Evolutionary conservation across 305 asterid genomes (phyloP), one percentile per base, ranked within the genome.

Genomic region (Plantago rigida): DNA sequence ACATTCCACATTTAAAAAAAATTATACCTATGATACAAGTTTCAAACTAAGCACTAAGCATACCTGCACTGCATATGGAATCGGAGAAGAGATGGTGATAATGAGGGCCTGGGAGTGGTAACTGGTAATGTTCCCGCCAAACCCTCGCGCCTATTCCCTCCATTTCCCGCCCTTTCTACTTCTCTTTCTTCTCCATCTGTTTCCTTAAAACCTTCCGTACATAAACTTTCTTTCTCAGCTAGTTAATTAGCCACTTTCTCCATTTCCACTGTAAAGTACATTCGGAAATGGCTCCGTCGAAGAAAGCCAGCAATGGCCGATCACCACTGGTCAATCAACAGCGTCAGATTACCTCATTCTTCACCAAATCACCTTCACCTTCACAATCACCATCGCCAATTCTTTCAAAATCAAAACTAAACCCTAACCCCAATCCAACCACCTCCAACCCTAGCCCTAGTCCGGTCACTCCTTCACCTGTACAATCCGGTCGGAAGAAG

Each of bases 271-370:
- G 28, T 22, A 22, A 14, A 56, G 3, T 41, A 41, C 46, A 41
- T 7, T 41, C 13, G 46, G 46, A 49, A 49, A 83, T 83, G 92
- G 79, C 79, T 22, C 50, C 96, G 49, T 65, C 81, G 60, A 85
- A 84, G 26, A 83, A 79, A 41, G 1, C 82, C 45, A 84, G 79
- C 79, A 92, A 89, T 66, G 99, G 99, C 44, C 82, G 95, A 34
- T 92, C 99, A 28, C 95, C 99, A 19, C 65, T 84, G 47, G 95
- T 92, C 51, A 88, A 84, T 77, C 94, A 76, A 54, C 95, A 87
- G 81, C 76, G 87, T 34, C 94, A 86, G 63, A 92, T 92, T 68
- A 92, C 99, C 10, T 63, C 87, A 26, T 88, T 89, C 77, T 86
- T 86, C 77, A 17, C 80, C 62, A 85, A 79, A 77, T 66, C 82